These are phyloP conservation scores for Auxenochlorella pyrenoidosa DNA, from an alignment of 139 green algal genomes.

Conservation along the genomic window DNA sequence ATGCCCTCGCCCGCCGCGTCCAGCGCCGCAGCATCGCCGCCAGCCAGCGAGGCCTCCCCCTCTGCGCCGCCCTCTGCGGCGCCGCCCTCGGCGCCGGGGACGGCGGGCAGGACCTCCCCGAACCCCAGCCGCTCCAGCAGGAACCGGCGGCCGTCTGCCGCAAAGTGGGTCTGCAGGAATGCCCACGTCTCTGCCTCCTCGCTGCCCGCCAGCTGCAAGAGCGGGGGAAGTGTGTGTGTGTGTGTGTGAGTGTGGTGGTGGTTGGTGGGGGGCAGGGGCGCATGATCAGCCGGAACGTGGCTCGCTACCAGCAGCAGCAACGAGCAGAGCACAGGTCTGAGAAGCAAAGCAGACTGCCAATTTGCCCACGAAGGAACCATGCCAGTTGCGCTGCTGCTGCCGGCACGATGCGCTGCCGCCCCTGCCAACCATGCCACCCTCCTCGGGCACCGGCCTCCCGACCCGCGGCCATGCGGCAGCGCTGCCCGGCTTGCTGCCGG, in stretches of 20 bases:
- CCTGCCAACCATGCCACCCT: too few relatives aligned
- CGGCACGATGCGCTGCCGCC: too few relatives aligned
- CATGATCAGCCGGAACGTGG: neutral
- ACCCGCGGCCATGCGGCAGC: too few relatives aligned
- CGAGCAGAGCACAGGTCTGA: neutral
- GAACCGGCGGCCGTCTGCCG: conserved; percentile 78
- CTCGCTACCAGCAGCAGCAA: neutral
- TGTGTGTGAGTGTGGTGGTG: neutral
- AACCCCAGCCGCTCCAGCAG: conserved; percentile 92
- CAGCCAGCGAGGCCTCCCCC: conserved; percentile 17
- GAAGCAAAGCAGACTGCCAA: too few relatives aligned
- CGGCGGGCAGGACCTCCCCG: conserved; percentile 59
- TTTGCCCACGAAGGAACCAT: too few relatives aligned
- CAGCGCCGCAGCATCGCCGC: conserved; percentile 18
- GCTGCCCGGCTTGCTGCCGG: too few relatives aligned
- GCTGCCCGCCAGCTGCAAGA: conserved; percentile 10
- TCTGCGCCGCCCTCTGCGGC: conserved; percentile 14
- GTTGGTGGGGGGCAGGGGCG: neutral
- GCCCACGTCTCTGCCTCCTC: conserved; percentile 94
- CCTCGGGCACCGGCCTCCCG: too few relatives aligned
- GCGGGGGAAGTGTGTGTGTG: neutral
- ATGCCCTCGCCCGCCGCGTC: conserved; percentile 36
- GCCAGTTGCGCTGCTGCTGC: neutral
- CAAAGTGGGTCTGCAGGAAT: conserved; percentile 94
- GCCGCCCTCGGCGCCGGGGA: conserved; percentile 1